These are phyloP conservation scores for Metschnikowia dekortorum DNA, from an alignment of 805 yeast species.

Conservation along the genomic window DNA sequence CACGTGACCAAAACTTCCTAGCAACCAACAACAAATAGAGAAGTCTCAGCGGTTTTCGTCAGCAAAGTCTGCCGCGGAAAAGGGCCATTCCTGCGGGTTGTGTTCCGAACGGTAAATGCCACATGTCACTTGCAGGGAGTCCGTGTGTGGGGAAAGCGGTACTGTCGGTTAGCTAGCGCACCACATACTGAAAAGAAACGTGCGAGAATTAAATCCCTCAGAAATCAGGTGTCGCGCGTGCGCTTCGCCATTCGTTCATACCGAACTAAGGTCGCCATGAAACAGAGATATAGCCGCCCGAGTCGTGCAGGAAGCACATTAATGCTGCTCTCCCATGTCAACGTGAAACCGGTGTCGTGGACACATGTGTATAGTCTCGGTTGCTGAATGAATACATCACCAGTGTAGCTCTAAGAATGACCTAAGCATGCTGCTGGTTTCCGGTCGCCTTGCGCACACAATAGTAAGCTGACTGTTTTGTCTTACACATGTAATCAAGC, in stretches of 20 bases:
- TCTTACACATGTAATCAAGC: no score
- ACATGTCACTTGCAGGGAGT: neutral
- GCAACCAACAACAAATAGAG: neutral
- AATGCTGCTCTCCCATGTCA: no score
- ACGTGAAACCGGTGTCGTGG: no score
- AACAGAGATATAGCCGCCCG: neutral
- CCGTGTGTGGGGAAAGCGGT: neutral
- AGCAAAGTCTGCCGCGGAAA: neutral
- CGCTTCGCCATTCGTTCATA: neutral
- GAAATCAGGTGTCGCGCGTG: neutral
- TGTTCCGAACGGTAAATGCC: no score
- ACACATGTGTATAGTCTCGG: no score
- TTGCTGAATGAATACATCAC: no score
- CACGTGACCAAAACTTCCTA: neutral
- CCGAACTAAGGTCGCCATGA: neutral
- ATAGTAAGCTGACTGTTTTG: no score
- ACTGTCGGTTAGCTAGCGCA: neutral
- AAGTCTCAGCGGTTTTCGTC: neutral
- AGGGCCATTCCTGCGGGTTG: neutral
- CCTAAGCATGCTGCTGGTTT: no score
- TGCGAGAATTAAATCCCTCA: conserved; percentile 3
- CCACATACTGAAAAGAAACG: neutral
- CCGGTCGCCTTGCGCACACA: no score
- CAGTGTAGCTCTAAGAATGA: no score
- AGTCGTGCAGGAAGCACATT: no score